phyloP scores from a whole-genome alignment of 768 basidiomycete genomes.

The Tephrocybe sp. region DNA sequence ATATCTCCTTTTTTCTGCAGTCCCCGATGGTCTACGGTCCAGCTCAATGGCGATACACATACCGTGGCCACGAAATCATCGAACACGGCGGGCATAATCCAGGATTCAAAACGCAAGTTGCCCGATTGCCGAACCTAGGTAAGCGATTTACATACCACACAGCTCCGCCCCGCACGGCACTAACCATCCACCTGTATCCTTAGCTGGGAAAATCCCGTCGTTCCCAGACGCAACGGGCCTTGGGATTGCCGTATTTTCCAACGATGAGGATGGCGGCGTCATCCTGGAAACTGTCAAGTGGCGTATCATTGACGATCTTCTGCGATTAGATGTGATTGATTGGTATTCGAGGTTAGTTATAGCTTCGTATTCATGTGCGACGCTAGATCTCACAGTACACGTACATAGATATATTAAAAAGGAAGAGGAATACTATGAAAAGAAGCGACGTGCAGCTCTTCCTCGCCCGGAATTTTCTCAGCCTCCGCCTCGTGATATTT shows the following conservation, averaged over 20 bases:
- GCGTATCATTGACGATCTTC: slow-evolving; percentile 36
- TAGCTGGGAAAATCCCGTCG: slow-evolving; percentile 1
- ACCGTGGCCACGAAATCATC: slow-evolving; percentile 40
- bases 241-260: slow-evolving; percentile 38
- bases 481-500: slow-evolving; percentile 14
- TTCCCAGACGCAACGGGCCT: slow-evolving; percentile 37
- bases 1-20: slow-evolving; percentile 18
- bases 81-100: slow-evolving; percentile 45
- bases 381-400: background rate
- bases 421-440: slow-evolving; percentile 19
- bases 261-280: slow-evolving; percentile 35
- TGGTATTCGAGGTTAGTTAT: slow-evolving; percentile 36
- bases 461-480: slow-evolving; percentile 22
- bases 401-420: slow-evolving; percentile 26
- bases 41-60: slow-evolving; percentile 38
- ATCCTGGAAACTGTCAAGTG: slow-evolving; percentile 37
- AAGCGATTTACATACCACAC: no score
- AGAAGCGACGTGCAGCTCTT: slow-evolving; percentile 25
- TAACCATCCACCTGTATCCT: no score
- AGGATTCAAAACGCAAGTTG: slow-evolving; percentile 30
- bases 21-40: slow-evolving; percentile 39
- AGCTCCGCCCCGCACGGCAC: no score
- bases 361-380: no score
- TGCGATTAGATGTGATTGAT: slow-evolving; percentile 32
- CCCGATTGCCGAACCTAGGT: slow-evolving; percentile 18